Evolutionary conservation across 1,284 basidiomycete genomes (phyloP).

Genomic region (Cryptococcus maquisensis): DNA sequence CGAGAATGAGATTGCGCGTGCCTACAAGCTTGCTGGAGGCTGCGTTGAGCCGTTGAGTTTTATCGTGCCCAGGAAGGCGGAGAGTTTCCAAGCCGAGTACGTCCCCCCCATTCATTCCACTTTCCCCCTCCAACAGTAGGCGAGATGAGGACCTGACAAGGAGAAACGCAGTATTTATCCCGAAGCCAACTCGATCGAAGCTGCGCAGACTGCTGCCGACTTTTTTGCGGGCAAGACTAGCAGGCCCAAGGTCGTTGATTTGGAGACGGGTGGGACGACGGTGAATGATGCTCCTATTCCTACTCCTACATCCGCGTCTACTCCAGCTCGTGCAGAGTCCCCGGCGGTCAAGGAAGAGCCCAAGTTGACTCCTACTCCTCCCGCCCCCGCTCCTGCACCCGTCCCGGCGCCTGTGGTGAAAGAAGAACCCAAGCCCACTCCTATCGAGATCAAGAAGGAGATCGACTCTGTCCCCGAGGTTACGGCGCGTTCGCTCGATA

Average conservation of each 20-base stretch:
- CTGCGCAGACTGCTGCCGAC: slow-evolving; percentile 73
- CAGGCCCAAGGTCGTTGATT: slow-evolving; percentile 60
- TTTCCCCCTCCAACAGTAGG: neutral
- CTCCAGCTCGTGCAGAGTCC: slow-evolving; percentile 12
- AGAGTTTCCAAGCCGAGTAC: slow-evolving; percentile 48
- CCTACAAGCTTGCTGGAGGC: slow-evolving; percentile 78
- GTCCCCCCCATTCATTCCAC: slow-evolving; percentile 5
- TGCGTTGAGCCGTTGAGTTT: slow-evolving; percentile 86
- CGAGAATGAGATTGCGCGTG: slow-evolving; percentile 93
- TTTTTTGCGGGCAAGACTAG: slow-evolving; percentile 79
- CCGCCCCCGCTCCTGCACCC: slow-evolving; percentile 9
- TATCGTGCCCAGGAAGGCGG: slow-evolving; percentile 78
- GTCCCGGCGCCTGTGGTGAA: slow-evolving; percentile 10
- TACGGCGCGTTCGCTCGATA: slow-evolving; percentile 36
- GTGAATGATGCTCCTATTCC: slow-evolving; percentile 48
- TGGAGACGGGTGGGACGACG: slow-evolving; percentile 49
- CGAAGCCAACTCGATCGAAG: slow-evolving; percentile 74
- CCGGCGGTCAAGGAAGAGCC: slow-evolving; percentile 2
- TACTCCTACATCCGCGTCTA: slow-evolving; percentile 18
- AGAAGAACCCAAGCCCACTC: slow-evolving; percentile 15
- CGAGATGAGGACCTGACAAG: neutral
- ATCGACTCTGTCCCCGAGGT: slow-evolving; percentile 21
- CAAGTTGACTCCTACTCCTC: slow-evolving; percentile 1
- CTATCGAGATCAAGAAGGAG: slow-evolving; percentile 10
- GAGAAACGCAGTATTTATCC: slow-evolving; percentile 75